Percentiles rank a stretch among this genome's conserved stretches.
Evolutionary conservation across 768 basidiomycete species (phyloP).

Genomic region (Termitomyces titanicus): DNA sequence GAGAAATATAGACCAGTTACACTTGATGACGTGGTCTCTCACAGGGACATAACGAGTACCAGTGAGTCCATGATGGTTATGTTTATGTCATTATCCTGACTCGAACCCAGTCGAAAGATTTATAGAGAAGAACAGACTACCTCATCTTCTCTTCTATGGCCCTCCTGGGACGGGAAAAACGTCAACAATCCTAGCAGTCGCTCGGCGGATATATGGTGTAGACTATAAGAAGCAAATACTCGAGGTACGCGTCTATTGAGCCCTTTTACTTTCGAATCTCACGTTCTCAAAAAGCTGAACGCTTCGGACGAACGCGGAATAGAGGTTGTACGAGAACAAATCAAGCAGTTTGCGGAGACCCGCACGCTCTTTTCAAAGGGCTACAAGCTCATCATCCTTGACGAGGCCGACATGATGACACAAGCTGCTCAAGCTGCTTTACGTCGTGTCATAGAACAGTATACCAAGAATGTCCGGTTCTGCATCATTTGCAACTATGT

Average conservation of each 20-base stretch:
- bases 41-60: constrained; percentile 91
- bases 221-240: constrained; percentile 90
- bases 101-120: constrained; percentile 81
- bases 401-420: constrained; percentile 99
- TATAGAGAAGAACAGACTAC: constrained; percentile 90
- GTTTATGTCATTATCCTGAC: constrained; percentile 9
- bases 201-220: constrained; percentile 87
- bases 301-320: constrained; percentile 99
- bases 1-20: constrained; percentile 95
- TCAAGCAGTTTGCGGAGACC: constrained; percentile 97
- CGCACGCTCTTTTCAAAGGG: constrained; percentile 88
- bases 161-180: constrained; percentile 99
- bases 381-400: constrained; percentile 96
- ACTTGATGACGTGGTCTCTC: constrained; percentile 93
- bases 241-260: constrained; percentile 52
- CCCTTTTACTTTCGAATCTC: neutral
- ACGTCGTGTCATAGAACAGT: constrained; percentile 96
- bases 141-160: constrained; percentile 95
- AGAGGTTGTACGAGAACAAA: constrained; percentile 97
- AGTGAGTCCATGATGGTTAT: constrained; percentile 51
- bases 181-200: constrained; percentile 93
- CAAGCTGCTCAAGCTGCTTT: constrained; percentile 95
- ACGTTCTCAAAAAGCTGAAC: constrained; percentile 60
- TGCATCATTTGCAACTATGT: constrained; percentile 99
- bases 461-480: constrained; percentile 97